phyloP scores from a whole-genome alignment of 345 rosid genomes.

The Melaleuca alternifolia region DNA sequence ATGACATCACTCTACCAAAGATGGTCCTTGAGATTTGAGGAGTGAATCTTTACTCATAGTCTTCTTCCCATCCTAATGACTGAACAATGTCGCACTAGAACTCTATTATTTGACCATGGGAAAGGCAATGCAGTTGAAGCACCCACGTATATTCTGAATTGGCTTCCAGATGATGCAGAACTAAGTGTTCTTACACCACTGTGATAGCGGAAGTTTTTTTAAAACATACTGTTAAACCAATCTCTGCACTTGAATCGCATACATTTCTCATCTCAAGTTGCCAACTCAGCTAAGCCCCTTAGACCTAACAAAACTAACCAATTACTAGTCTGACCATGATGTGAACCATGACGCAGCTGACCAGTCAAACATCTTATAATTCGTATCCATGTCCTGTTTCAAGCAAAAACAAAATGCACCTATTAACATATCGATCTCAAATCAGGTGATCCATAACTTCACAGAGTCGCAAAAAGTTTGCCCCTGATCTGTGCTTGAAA shows the following conservation, averaged over 20 bases:
- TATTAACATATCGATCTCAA: background rate
- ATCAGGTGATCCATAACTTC: background rate
- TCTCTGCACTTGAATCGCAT: background rate
- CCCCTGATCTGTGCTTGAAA: background rate
- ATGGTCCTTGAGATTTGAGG: background rate
- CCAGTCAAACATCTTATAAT: background rate
- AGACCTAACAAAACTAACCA: background rate
- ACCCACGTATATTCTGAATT: background rate
- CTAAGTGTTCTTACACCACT: background rate
- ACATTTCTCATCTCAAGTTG: background rate
- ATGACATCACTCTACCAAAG: background rate
- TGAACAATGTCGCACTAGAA: background rate
- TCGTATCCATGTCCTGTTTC: background rate
- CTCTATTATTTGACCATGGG: background rate
- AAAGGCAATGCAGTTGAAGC: background rate
- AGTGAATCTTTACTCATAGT: background rate
- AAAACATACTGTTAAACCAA: background rate
- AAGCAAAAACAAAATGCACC: background rate
- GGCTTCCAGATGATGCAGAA: background rate
- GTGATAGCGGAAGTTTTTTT: background rate
- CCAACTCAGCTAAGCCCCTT: background rate
- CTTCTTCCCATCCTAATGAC: background rate
- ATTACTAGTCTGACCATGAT: background rate
- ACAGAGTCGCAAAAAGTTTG: background rate
- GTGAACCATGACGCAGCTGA: background rate